Conservation (phyloP, 2,329 filamentous ascomycete genomes). For the Karstenula rhodostoma region DNA sequence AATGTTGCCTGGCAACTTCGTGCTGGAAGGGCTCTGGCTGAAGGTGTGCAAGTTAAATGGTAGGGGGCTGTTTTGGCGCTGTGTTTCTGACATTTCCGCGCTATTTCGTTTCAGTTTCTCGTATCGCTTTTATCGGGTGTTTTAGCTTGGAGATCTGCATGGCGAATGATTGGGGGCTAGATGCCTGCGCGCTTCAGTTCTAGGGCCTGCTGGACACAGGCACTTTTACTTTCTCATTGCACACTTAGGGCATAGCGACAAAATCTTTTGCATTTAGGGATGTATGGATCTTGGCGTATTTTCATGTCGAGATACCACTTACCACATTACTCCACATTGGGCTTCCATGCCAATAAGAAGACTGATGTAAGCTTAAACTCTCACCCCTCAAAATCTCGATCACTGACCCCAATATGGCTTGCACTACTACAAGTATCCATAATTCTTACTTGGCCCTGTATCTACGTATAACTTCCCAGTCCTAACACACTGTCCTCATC, state of each 20-base stretch:
- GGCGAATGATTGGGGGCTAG: constrained; percentile 2
- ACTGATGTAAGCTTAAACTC: no score
- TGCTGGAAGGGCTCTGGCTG: constrained; percentile 15
- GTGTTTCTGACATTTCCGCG: not conserved
- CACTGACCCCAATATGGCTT: no score
- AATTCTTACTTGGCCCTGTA: no score
- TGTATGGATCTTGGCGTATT: not conserved
- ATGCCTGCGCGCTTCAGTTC: not conserved
- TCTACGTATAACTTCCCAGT: no score
- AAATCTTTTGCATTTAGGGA: not conserved
- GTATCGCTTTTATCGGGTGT: not conserved
- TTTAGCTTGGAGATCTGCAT: not conserved
- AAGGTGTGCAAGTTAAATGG: constrained; percentile 20
- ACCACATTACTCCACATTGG: no score
- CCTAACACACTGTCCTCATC: no score
- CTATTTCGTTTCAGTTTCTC: not conserved
- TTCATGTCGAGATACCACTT: not conserved
- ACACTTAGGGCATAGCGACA: not conserved
- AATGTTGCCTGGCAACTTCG: constrained; percentile 19
- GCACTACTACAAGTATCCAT: not conserved
- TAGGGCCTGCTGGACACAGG: not conserved
- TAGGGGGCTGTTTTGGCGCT: not conserved
- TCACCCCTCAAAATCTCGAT: no score
- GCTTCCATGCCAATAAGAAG: not conserved
- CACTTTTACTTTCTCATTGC: not conserved